These are phyloP conservation scores for Botrytis porri DNA, from an alignment of 2,329 filamentous ascomycete species.

Conservation along the genomic window DNA sequence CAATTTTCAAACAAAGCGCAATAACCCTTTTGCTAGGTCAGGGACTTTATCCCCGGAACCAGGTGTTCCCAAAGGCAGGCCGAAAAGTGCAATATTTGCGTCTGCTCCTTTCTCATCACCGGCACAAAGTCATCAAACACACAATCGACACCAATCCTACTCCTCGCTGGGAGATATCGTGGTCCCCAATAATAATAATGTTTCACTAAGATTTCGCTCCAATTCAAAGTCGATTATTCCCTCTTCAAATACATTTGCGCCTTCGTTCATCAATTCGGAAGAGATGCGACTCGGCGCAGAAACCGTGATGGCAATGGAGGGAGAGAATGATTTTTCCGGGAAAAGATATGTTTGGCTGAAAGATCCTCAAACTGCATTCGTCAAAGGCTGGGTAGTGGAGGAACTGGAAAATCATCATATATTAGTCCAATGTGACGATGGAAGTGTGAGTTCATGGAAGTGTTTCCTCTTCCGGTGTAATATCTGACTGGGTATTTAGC, in stretches of 20 bases:
- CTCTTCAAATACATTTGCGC: conserved; percentile 82
- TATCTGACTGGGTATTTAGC: conserved; percentile 48
- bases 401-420: conserved; percentile 68
- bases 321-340: conserved; percentile 97
- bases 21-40: conserved; percentile 74
- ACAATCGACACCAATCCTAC: conserved; percentile 61
- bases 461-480: background rate
- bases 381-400: conserved; percentile 88
- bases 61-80: conserved; percentile 51
- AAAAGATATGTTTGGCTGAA: conserved; percentile 98
- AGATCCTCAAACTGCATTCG: conserved; percentile 81
- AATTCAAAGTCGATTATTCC: conserved; percentile 65
- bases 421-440: conserved; percentile 90
- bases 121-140: conserved; percentile 52
- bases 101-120: conserved; percentile 36
- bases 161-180: conserved; percentile 47
- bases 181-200: conserved; percentile 30
- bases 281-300: conserved; percentile 61
- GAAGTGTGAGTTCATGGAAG: conserved; percentile 58
- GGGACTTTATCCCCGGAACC: conserved; percentile 64
- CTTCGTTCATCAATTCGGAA: conserved; percentile 90
- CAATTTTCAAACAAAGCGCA: conserved; percentile 69
- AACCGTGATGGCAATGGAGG: conserved; percentile 73
- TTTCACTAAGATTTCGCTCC: conserved; percentile 44
- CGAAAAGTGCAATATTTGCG: conserved; percentile 71